Evolutionary conservation across 1,284 basidiomycete genomes (phyloP), one percentile per base, ranked within the genome.

Genomic region (Vanrija humicola): DNA sequence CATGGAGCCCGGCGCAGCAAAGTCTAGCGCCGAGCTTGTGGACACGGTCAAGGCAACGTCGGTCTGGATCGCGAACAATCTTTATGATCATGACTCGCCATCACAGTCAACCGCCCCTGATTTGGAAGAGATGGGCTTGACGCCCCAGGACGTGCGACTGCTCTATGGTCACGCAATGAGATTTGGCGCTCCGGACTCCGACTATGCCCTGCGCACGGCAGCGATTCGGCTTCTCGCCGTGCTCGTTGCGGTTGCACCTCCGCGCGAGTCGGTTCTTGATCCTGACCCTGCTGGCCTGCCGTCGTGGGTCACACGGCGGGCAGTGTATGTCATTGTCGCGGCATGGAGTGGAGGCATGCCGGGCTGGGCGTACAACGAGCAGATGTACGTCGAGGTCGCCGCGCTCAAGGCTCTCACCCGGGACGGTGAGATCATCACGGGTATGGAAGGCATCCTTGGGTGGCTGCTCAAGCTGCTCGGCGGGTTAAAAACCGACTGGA

Each of bases 181-280:
- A 6, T 63, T 67, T 43, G 63, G 64, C 23, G 56, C 64, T 15
- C 58, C 63, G 0, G 56, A 58, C 14, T 52, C 62, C 6, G 66
- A 70, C 25, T 54, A 64, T 16, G 38, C 59, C 6, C 56, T 73
- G 14, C 62, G 72, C 7, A 74, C 64, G 5, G 62, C 70, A 4
- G 65, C 71, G 4, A 64, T 73, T 12, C 63, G 72, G 9, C 62
- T 74, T 2, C 62, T 74, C 3, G 68, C 70, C 0, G 68, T 67
- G 5, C 56, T 74, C 5, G 56, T 73, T 2, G 58, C 61, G 5
- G 59, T 61, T 8, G 64, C 60, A 7, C 66, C 68, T 0, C 72
- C 72, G 2, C 56, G 59, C 9, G 54, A 57, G 8, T 62, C 59
- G 10, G 51, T 62, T 7, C 56, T 59, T 3, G 62, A 65, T 3